Evolutionary conservation across 2,329 filamentous ascomycete species (phyloP), one percentile per base, ranked within the genome.

Genomic region (Pyrenophora teres): DNA sequence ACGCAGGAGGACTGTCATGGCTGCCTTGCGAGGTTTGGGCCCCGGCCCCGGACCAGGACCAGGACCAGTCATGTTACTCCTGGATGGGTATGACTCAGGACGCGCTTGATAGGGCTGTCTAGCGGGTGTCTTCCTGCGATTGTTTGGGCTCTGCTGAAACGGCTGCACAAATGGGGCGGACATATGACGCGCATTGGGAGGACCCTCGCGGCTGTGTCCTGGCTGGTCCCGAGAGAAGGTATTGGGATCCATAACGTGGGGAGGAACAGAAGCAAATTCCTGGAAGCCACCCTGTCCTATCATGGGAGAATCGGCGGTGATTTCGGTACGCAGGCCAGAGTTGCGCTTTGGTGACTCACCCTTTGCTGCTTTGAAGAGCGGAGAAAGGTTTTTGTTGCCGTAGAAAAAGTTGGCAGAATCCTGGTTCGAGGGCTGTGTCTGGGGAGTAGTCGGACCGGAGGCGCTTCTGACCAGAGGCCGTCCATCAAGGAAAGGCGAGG

Each of bases 341-440:
- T 76, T 74, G 30, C 74, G 75, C 39, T 72, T 68, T 4, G 72
- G 62, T 10, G 74, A 71, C 35, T 78, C 75, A n/a, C 65, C 61
- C 47, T 76, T 74, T 12, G 75, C 75, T 27, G 77, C 77, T 57
- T 79, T 75, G 71, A 81, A 80, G 19, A 80, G 56, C 3, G 77
- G 77, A 3, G 78, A 79, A 30, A 81, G 75, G 54, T 80, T 80
- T 35, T 73, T 73, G 39, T 78, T 78, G 54, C 78, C 78, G 39
- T 71, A 72, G 39, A 72, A 67, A 36, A 72, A 67, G 43, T 70
- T 65, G 12, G 65, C 49, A 9, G 56, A 36, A 9, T 71, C 65
- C 23, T 67, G 64, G 39, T 56, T 47, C n/a, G 56, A 38, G 37
- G 64, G 64, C 15, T 57, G 64, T 12, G 69, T 69, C 23, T 58